A percentile compares a stretch with the other conserved stretches of the same genome.
phyloP scores from a whole-genome alignment of 352 stramenopile species.

The Pythium periplocum region DNA sequence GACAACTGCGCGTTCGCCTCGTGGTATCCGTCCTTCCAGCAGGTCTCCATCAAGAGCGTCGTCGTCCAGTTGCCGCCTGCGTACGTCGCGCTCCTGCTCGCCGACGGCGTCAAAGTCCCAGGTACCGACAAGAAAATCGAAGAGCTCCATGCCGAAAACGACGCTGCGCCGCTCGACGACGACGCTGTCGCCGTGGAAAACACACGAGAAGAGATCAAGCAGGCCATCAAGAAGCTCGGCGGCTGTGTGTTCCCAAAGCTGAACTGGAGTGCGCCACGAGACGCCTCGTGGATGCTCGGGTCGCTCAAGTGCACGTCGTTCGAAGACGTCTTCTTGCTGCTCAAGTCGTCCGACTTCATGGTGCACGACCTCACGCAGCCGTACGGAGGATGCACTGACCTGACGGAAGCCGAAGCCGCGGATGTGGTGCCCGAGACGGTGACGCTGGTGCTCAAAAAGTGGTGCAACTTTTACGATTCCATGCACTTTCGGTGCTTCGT shows the following conservation, averaged over 20 bases:
- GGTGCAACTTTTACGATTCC: slow-evolving; percentile 92
- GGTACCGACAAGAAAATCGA: slow-evolving; percentile 5
- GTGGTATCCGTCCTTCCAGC: slow-evolving; percentile 61
- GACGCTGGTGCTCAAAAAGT: slow-evolving; percentile 93
- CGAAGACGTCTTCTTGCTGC: slow-evolving; percentile 78
- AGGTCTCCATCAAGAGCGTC: slow-evolving; percentile 59
- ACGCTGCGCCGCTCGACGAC: slow-evolving; percentile 17
- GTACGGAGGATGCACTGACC: slow-evolving; percentile 59
- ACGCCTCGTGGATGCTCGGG: slow-evolving; percentile 91
- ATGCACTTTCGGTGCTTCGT: slow-evolving; percentile 96
- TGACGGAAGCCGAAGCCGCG: not conserved
- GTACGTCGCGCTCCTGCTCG: slow-evolving; percentile 61
- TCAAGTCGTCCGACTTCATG: slow-evolving; percentile 86
- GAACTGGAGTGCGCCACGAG: slow-evolving; percentile 92
- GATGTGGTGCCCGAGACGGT: slow-evolving; percentile 15
- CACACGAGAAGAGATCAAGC: slow-evolving; percentile 58
- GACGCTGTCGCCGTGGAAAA: slow-evolving; percentile 29
- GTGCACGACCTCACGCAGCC: slow-evolving; percentile 87
- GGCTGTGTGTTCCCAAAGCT: slow-evolving; percentile 87
- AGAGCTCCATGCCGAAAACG: slow-evolving; percentile 23
- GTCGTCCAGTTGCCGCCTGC: slow-evolving; percentile 39
- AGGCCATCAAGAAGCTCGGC: slow-evolving; percentile 52
- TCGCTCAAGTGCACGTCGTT: slow-evolving; percentile 73
- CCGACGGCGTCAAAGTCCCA: slow-evolving; percentile 60
- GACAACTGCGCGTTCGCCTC: slow-evolving; percentile 73